phyloP scores from a whole-genome alignment of 1,284 basidiomycete species.

The Naganishia albida region DNA sequence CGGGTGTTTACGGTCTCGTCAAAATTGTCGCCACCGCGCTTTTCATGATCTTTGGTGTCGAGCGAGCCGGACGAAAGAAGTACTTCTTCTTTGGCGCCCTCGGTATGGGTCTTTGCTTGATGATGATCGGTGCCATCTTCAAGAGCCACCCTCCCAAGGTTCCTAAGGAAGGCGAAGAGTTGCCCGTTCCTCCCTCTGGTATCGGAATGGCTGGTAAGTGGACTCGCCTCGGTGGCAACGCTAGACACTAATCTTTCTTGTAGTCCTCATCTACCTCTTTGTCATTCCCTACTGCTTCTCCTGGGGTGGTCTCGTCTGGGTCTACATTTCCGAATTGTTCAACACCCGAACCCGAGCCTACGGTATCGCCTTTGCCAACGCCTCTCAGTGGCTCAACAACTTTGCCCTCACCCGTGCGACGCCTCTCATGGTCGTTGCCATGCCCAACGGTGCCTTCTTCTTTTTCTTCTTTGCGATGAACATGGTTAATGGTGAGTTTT shows the following conservation, averaged over 20 bases:
- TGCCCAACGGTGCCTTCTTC: conserved; percentile 48
- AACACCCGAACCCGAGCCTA: conserved; percentile 76
- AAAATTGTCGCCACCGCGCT: conserved; percentile 69
- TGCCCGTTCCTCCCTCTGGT: conserved; percentile 29
- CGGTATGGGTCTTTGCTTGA: conserved; percentile 65
- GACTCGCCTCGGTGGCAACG: conserved; percentile 39
- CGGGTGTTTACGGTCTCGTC: conserved; percentile 77
- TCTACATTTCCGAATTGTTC: conserved; percentile 69
- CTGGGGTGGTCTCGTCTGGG: conserved; percentile 40
- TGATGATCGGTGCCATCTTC: conserved; percentile 70
- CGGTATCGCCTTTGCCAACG: conserved; percentile 69
- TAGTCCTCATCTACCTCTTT: conserved; percentile 49
- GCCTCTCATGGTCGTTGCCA: conserved; percentile 62
- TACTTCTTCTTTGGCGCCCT: conserved; percentile 57
- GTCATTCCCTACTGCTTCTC: conserved; percentile 55
- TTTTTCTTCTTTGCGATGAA: conserved; percentile 53
- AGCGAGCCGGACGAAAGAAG: conserved; percentile 61
- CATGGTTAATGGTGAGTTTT: conserved; percentile 37
- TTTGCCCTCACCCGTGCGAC: conserved; percentile 57
- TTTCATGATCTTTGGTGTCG: conserved; percentile 65
- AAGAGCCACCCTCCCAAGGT: conserved; percentile 64
- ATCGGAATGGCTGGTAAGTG: conserved; percentile 52
- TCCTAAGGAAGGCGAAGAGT: conserved; percentile 37
- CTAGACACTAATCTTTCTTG: conserved; percentile 33
- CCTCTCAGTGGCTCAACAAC: conserved; percentile 78